These are phyloP conservation scores for Neoconidiobolus thromboides DNA, from an alignment of 371 early-diverging fungal genomes.

Conservation along the genomic window DNA sequence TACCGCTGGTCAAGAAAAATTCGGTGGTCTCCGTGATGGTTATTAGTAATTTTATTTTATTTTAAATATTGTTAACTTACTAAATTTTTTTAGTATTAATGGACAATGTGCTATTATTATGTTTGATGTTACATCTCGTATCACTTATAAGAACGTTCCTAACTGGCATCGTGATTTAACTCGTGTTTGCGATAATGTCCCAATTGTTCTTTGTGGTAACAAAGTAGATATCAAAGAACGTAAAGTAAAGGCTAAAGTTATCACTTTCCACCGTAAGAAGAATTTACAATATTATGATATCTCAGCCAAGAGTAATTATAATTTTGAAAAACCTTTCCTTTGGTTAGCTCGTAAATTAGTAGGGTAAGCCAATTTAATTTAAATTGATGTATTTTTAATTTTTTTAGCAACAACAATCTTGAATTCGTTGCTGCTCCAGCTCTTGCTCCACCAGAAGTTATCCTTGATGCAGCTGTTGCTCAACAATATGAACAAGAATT, in stretches of 20 bases:
- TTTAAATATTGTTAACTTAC: background rate
- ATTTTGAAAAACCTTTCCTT: slow-evolving; percentile 99
- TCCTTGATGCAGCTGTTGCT: slow-evolving; percentile 61
- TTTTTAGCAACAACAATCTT: slow-evolving; percentile 63
- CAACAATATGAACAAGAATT: slow-evolving; percentile 61
- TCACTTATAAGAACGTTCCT: slow-evolving; percentile 99
- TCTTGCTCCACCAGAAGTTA: slow-evolving; percentile 90
- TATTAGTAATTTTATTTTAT: slow-evolving; percentile 70
- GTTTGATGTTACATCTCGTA: slow-evolving; percentile 99
- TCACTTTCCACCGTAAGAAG: slow-evolving; percentile 99
- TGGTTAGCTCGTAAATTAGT: slow-evolving; percentile 96
- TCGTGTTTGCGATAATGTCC: slow-evolving; percentile 98
- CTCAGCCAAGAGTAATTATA: slow-evolving; percentile 99
- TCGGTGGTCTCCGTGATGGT: slow-evolving; percentile 99
- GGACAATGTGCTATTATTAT: slow-evolving; percentile 99
- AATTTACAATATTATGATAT: slow-evolving; percentile 99
- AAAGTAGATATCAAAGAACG: slow-evolving; percentile 99
- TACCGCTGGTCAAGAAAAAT: slow-evolving; percentile 99
- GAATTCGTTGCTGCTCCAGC: slow-evolving; percentile 97
- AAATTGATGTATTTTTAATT: background rate
- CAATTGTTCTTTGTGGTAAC: slow-evolving; percentile 99
- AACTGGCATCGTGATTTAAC: slow-evolving; percentile 99
- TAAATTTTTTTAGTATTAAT: slow-evolving; percentile 45
- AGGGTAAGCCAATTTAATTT: slow-evolving; percentile 25
- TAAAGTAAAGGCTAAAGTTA: slow-evolving; percentile 98